A percentile compares a stretch with the other conserved stretches of the same genome.
These are phyloP conservation scores for Candida incommunis DNA, from an alignment of 805 yeast species.

Conservation along the genomic window DNA sequence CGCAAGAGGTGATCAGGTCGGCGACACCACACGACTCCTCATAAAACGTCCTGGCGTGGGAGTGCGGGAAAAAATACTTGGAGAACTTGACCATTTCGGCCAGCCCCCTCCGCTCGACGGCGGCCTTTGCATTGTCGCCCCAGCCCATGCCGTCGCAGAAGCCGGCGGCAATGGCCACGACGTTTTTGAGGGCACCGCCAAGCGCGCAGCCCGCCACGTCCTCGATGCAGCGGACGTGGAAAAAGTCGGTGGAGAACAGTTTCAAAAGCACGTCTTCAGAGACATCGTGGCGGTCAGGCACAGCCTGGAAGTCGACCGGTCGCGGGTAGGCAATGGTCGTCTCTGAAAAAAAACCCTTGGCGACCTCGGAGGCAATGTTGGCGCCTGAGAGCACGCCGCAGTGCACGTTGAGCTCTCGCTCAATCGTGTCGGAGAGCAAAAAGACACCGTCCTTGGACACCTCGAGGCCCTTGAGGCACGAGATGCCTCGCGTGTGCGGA, in stretches of 20 bases:
- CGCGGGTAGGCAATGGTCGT: constrained; percentile 85
- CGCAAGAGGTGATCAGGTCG: constrained; percentile 91
- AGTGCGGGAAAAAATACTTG: constrained; percentile 61
- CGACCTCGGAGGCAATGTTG: constrained; percentile 93
- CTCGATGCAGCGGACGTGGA: constrained; percentile 85
- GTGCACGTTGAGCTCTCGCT: constrained; percentile 67
- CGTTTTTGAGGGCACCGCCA: constrained; percentile 94
- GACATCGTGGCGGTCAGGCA: constrained; percentile 39
- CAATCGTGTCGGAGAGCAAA: constrained; percentile 64
- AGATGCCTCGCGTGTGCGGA: constrained; percentile 69
- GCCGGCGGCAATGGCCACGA: constrained; percentile 93
- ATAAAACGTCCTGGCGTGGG: constrained; percentile 68
- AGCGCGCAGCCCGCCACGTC: constrained; percentile 95
- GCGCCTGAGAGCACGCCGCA: constrained; percentile 98
- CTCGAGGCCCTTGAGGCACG: constrained; percentile 92
- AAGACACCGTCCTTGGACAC: constrained; percentile 77
- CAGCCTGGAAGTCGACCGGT: constrained; percentile 49
- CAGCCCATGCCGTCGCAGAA: constrained; percentile 95
- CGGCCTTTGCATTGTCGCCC: constrained; percentile 99
- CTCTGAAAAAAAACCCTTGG: constrained; percentile 91
- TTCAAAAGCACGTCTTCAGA: constrained; percentile 60
- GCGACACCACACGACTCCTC: constrained; percentile 97
- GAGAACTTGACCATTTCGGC: constrained; percentile 85
- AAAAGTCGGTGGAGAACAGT: constrained; percentile 92
- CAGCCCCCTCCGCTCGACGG: constrained; percentile 91